phyloP scores from a whole-genome alignment of 108 stramenopile genomes.

The Bacterosira constricta region DNA sequence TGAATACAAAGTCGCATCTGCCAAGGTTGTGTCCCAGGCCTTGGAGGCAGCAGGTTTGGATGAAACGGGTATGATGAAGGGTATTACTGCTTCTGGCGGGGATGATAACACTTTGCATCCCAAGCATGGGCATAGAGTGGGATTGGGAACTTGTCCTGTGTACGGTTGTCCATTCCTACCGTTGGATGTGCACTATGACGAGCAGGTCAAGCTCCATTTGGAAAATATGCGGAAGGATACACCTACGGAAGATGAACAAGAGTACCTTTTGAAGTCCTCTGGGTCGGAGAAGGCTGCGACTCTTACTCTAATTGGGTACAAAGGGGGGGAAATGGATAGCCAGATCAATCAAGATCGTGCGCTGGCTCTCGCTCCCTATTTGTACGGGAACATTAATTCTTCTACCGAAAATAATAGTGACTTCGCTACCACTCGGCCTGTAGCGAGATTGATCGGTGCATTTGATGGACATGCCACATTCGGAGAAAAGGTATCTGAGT shows the following conservation, averaged over 20 bases:
- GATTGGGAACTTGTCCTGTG: constrained; percentile 48
- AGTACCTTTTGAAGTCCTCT: constrained; percentile 28
- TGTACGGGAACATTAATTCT: constrained; percentile 22
- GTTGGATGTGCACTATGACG: constrained; percentile 65
- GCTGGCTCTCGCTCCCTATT: constrained; percentile 50
- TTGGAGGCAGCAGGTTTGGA: constrained; percentile 46
- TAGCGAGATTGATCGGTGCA: constrained; percentile 65
- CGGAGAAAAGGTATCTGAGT: constrained; percentile 79
- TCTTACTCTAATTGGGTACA: constrained; percentile 66
- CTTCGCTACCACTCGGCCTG: not conserved
- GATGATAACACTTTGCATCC: constrained; percentile 32
- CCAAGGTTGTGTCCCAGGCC: constrained; percentile 10
- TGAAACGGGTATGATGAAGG: constrained; percentile 29
- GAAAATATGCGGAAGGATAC: constrained; percentile 40
- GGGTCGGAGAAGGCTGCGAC: constrained; percentile 53
- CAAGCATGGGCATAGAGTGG: constrained; percentile 30
- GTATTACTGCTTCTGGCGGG: not conserved
- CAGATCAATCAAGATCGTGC: constrained; percentile 76
- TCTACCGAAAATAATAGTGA: not conserved
- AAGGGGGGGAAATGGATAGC: constrained; percentile 53
- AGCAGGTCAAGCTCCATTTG: constrained; percentile 48
- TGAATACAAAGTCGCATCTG: constrained; percentile 31
- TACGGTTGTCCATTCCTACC: constrained; percentile 74
- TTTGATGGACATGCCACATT: constrained; percentile 84
- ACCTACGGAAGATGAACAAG: not conserved